Percentiles rank a stretch among this genome's conserved stretches.
Conservation (phyloP, 805 yeast species). For the Candida maesae region DNA sequence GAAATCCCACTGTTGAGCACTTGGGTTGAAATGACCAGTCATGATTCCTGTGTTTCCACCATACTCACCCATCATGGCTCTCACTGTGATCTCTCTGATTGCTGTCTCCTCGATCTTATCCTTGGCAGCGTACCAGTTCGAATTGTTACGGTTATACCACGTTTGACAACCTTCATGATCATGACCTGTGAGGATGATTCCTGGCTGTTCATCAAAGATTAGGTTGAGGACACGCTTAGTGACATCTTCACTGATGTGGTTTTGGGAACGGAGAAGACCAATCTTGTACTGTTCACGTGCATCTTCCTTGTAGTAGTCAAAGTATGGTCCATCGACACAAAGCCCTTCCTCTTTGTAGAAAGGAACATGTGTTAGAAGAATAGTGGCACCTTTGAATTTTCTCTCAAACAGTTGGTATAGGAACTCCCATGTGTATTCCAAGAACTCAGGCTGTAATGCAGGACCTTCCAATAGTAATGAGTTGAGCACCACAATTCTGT, state of each 20-base stretch:
- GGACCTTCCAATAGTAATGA: conserved; percentile 88
- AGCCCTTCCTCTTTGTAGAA: conserved; percentile 77
- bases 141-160: conserved; percentile 47
- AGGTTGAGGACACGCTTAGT: conserved; percentile 65
- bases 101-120: conserved; percentile 31
- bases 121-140: conserved; percentile 59
- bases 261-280: conserved; percentile 75
- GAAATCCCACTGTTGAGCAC: conserved; percentile 54
- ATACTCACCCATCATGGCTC: conserved; percentile 95
- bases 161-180: conserved; percentile 93
- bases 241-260: conserved; percentile 68
- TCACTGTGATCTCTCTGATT: conserved; percentile 76
- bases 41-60: conserved; percentile 86
- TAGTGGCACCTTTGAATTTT: conserved; percentile 71
- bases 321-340: conserved; percentile 83
- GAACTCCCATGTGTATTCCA: conserved; percentile 69
- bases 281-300: conserved; percentile 62
- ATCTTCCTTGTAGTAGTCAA: conserved; percentile 52
- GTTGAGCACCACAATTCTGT: conserved; percentile 87
- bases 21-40: conserved; percentile 60
- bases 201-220: conserved; percentile 67
- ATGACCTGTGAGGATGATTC: conserved; percentile 88
- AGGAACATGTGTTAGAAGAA: conserved; percentile 86
- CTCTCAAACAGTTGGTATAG: conserved; percentile 52
- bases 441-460: conserved; percentile 67